Base-by-base conservation (phyloP, 2,329 filamentous ascomycete genomes). In the Sclerotinia minor region DNA sequence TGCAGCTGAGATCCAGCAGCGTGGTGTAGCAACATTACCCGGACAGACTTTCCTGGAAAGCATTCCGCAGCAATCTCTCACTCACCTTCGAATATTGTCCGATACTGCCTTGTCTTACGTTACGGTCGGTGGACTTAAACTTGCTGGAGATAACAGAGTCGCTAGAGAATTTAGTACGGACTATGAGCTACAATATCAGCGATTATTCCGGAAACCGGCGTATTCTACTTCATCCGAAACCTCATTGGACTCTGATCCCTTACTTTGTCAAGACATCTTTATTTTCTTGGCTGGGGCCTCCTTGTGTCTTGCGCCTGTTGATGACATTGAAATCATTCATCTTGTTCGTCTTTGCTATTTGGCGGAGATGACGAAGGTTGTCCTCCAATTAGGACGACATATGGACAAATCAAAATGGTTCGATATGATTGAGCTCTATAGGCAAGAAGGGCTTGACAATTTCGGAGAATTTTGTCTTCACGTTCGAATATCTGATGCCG, bases 51-150 rank as follows among this genome's bases (percentile, higher is more conserved):
- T 98, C 57, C 79, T 98, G 26, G 90, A 94, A 72, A 93, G 89
- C 74, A 90, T 98, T 64, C 89, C 95, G 0, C 90, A 94, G 67
- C 89, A 96, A 77, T 85, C 87, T 1, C 81, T 99, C 69, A 95
- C 92, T 1, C 93, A 98, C 77, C 83, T 99, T 38, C 91, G 94
- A 60, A 89, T 98, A 38, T 82, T 98, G 32, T 89, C 92, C 1
- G 95, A 97, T 80, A 98, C 94, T 1, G 90, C 92, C 1, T 87
- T 90, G 41, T 94, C 94, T 0, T 98, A 95, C 78, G 85, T 94
- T 66, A 86, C 92, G 1, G 83, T 96, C 68, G 91, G 92, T 1
- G 87, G 87, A 5, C 83, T 94, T 53, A 84, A 87, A 61, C 82
- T 84, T 26, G 82, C 81, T 3, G 83, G 85, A 0, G 83, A 86